These are phyloP conservation scores for Nigrospora osmanthi DNA, from an alignment of 2,329 filamentous ascomycete species.

Conservation along the genomic window DNA sequence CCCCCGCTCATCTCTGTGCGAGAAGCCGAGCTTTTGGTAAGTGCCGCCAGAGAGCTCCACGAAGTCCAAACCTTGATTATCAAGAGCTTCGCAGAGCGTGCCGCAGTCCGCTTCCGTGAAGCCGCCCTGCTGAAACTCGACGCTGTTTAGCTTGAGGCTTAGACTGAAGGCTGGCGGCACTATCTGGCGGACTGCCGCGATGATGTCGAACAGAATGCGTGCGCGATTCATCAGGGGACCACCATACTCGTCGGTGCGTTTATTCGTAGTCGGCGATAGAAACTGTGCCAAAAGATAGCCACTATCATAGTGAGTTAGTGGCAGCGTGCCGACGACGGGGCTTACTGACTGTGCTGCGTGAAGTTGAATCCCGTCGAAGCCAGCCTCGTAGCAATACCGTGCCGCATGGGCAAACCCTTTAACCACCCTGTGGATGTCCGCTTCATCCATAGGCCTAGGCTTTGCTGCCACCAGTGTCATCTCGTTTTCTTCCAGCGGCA, in stretches of 20 bases:
- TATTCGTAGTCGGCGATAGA: constrained; percentile 40
- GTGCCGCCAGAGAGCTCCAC: constrained; percentile 59
- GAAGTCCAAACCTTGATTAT: constrained; percentile 50
- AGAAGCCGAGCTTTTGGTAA: constrained; percentile 44
- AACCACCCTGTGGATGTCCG: constrained; percentile 4
- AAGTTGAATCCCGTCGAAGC: constrained; percentile 31
- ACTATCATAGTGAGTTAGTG: not conserved
- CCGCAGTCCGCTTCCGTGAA: constrained; percentile 12
- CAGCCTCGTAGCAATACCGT: constrained; percentile 8
- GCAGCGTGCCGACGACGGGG: too few species aligned
- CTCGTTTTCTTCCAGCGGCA: constrained; percentile 28
- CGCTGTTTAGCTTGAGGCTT: constrained; percentile 48
- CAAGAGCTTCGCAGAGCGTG: constrained; percentile 45
- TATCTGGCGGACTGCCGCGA: constrained; percentile 26
- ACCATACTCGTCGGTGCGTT: constrained; percentile 46
- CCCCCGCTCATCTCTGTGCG: constrained; percentile 4
- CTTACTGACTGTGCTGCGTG: constrained; percentile 34
- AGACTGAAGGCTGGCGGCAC: constrained; percentile 35
- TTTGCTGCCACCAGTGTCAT: constrained; percentile 24
- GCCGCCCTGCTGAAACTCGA: constrained; percentile 39
- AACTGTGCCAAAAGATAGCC: constrained; percentile 53
- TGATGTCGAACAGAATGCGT: constrained; percentile 42
- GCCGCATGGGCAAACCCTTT: constrained; percentile 5
- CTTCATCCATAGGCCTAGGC: constrained; percentile 9
- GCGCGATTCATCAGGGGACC: constrained; percentile 39